Base-by-base conservation (phyloP, 108 stramenopile genomes). In the Fistulifera pelliculosa region DNA sequence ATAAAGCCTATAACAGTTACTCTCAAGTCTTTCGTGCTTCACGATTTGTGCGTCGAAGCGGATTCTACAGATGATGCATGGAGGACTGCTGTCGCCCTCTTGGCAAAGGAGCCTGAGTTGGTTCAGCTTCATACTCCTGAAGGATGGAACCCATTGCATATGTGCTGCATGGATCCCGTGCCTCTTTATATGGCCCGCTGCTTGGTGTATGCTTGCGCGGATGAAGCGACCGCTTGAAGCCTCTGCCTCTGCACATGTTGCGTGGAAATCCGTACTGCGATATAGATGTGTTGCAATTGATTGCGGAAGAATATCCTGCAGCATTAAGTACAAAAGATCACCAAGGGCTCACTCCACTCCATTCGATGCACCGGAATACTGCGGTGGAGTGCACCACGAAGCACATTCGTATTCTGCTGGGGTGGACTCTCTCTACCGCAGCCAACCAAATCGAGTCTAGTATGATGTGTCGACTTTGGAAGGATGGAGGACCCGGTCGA, bases 231-330 rank as follows among this genome's bases (percentile, higher is more conserved):
- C 12, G 75, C 71, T 47, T 49, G 22, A 27, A 70, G 14, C 62
- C 70, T 27, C 48, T 76, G 27, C 75, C 75, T 8, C 54, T 76
- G 38, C 75, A 76, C 48, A 48, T 76, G 19, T 27, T 76, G 27
- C 6, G 16, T 6, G 75, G 65, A 7, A 70, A 62, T 5, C 60
- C 75, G 11, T 60, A 62, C 12, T 70, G 62, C 17, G 58, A 76
- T 61, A 22, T 63, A 2, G 62, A 56, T 1, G 66, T 61, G 2
- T 63, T 70, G 63, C 64, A 68, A 38, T 31, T 70, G 38, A 42
- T 78, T 39, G 71, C 73, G 26, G 71, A 78, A 24, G 72, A 61
- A 25, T 73, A 65, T 55, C 77, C 77, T 1, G 51, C n/a, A n/a
- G n/a, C n/a, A n/a, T n/a, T n/a, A n/a, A n/a, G n/a, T n/a, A n/a